These are phyloP conservation scores for Phytopythium ostracodes DNA, from an alignment of 352 stramenopile species.

Conservation along the genomic window DNA sequence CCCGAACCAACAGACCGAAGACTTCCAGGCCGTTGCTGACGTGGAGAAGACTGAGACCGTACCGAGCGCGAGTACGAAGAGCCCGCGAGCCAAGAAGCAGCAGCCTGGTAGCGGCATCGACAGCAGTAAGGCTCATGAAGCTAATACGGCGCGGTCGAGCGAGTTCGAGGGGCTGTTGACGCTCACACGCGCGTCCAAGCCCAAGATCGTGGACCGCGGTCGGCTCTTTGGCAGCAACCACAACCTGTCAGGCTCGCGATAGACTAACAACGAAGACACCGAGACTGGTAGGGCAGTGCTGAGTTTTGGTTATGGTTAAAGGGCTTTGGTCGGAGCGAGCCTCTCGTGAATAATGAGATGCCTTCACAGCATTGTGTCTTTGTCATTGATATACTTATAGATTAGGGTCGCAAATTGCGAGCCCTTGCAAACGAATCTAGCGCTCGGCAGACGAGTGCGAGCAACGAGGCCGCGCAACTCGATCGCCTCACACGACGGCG, in stretches of 20 bases:
- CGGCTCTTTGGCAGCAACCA: slow-evolving; percentile 34
- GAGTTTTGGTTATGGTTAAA: too few species aligned
- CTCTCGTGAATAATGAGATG: too few species aligned
- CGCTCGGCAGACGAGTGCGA: background rate
- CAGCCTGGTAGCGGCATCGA: background rate
- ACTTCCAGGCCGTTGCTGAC: slow-evolving; percentile 1
- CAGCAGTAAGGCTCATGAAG: slow-evolving; percentile 8
- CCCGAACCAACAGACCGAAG: slow-evolving; percentile 13
- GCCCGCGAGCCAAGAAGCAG: background rate
- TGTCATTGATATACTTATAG: background rate
- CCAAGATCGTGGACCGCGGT: slow-evolving; percentile 47
- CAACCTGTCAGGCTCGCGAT: slow-evolving; percentile 13
- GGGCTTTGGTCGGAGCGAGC: too few species aligned
- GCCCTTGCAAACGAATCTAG: background rate
- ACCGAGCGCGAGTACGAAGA: slow-evolving; percentile 2
- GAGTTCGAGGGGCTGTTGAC: slow-evolving; percentile 7
- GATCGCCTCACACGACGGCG: slow-evolving; percentile 13
- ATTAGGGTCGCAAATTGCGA: background rate
- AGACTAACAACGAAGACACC: background rate
- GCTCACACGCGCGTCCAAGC: slow-evolving; percentile 9
- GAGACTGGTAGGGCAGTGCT: too few species aligned
- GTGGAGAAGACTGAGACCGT: slow-evolving; percentile 4
- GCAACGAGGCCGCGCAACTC: background rate
- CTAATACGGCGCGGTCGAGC: slow-evolving; percentile 1
- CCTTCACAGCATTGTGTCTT: background rate